These are phyloP conservation scores for Aspergillus tanneri DNA, from an alignment of 2,329 filamentous ascomycete species.

Conservation along the genomic window DNA sequence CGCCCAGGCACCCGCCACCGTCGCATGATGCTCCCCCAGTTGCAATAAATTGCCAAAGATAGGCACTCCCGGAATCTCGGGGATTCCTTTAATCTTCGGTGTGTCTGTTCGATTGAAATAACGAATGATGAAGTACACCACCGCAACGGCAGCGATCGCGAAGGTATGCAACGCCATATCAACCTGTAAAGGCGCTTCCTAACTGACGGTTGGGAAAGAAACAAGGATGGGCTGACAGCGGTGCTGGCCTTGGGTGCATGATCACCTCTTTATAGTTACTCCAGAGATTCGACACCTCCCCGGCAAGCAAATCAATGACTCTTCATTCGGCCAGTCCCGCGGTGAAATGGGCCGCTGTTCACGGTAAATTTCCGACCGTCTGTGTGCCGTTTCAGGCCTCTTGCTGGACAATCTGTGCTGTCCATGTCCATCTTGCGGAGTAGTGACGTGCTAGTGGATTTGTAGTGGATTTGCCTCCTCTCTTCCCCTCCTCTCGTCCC, in stretches of 20 bases:
- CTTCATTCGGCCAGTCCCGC: background rate
- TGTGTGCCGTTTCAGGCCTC: too few species aligned
- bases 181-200: background rate
- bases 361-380: conserved; percentile 18
- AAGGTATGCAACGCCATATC: conserved; percentile 34
- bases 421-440: too few species aligned
- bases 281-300: conserved; percentile 3
- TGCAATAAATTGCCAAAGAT: conserved; percentile 64
- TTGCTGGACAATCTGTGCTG: too few species aligned
- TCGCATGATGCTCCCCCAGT: conserved; percentile 58
- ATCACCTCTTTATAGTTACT: too few species aligned
- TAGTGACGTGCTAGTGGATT: too few species aligned
- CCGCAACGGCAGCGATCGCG: conserved; percentile 35
- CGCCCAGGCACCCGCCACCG: conserved; percentile 56
- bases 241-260: too few species aligned
- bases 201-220: background rate
- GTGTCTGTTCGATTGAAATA: conserved; percentile 54
- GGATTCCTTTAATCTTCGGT: conserved; percentile 61
- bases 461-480: too few species aligned
- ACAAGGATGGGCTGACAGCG: background rate
- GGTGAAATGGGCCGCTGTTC: background rate
- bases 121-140: conserved; percentile 42
- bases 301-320: background rate
- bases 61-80: conserved; percentile 61
- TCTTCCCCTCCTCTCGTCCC: too few species aligned